These are phyloP conservation scores for Agaricales sp. DNA, from an alignment of 1,284 basidiomycete species.

Conservation along the genomic window DNA sequence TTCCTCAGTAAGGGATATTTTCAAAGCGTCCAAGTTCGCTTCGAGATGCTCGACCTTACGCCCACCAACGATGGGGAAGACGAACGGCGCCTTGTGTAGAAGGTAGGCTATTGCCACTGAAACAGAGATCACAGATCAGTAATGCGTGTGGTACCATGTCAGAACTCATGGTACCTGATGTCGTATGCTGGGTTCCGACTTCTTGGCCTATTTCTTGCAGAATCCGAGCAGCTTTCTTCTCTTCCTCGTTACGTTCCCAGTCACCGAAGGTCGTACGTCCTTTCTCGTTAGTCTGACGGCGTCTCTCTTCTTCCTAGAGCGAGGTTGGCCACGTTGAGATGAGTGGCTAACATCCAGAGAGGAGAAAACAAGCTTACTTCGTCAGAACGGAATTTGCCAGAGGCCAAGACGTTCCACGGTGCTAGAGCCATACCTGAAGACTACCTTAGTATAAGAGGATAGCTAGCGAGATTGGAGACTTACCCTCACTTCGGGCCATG, in stretches of 20 bases:
- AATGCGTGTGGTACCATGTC: conserved; percentile 1
- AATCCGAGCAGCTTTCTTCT: conserved; percentile 19
- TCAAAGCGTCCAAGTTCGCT: conserved; percentile 32
- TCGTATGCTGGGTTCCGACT: conserved; percentile 17
- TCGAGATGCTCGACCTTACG: conserved; percentile 34
- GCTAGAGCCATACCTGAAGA: conserved; percentile 23
- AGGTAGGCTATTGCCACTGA: conserved; percentile 28
- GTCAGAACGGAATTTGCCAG: conserved; percentile 26
- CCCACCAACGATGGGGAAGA: conserved; percentile 35
- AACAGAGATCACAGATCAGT: not conserved
- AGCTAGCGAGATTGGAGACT: not conserved
- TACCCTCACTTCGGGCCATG: conserved; percentile 25
- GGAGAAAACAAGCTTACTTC: conserved; percentile 8
- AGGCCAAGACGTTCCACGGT: conserved; percentile 29
- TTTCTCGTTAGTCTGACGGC: conserved; percentile 23
- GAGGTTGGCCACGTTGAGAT: not conserved
- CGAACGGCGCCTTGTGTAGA: conserved; percentile 30
- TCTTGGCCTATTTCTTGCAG: conserved; percentile 24
- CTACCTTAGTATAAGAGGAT: not conserved
- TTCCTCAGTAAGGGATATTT: conserved; percentile 23
- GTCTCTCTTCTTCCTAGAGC: conserved; percentile 19
- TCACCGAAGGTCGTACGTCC: conserved; percentile 12
- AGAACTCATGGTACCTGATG: conserved; percentile 10
- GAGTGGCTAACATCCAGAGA: not conserved
- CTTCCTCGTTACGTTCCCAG: conserved; percentile 21